Evolutionary conservation across 352 stramenopile species (phyloP).

Genomic region (Pythium sukuiense): DNA sequence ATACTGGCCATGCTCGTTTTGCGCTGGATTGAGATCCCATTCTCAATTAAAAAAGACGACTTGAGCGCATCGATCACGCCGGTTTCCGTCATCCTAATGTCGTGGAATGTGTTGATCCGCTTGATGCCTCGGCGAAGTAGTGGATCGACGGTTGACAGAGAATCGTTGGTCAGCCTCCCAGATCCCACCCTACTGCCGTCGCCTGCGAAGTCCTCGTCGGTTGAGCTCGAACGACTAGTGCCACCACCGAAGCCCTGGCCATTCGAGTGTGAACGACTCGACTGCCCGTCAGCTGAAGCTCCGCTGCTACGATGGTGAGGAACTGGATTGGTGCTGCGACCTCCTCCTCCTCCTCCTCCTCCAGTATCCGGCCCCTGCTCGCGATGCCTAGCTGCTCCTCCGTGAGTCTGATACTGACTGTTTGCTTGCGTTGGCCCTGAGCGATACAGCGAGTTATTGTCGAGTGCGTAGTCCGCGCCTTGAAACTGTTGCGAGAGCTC

Average conservation of each 20-base stretch:
- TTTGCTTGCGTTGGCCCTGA: neutral
- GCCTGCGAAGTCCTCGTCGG: neutral
- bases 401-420: neutral
- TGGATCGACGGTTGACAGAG: neutral
- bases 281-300: neutral
- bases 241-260: neutral
- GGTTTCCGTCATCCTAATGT: constrained; percentile 50
- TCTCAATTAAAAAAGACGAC: constrained; percentile 66
- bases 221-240: neutral
- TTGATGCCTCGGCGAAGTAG: constrained; percentile 15
- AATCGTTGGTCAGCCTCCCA: neutral
- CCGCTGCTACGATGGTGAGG: neutral
- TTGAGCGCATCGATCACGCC: constrained; percentile 58
- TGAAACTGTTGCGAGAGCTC: constrained; percentile 58
- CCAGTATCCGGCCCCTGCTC: neutral
- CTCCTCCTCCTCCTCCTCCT: neutral
- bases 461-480: constrained; percentile 41
- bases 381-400: neutral
- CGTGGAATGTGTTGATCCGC: constrained; percentile 51
- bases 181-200: neutral
- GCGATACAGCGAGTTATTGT: constrained; percentile 30
- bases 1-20: constrained; percentile 41
- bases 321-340: neutral
- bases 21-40: constrained; percentile 60
- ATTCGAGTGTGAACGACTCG: neutral